Evolutionary conservation across 2,329 filamentous ascomycete genomes (phyloP).

Genomic region (Biscogniauxia marginata): DNA sequence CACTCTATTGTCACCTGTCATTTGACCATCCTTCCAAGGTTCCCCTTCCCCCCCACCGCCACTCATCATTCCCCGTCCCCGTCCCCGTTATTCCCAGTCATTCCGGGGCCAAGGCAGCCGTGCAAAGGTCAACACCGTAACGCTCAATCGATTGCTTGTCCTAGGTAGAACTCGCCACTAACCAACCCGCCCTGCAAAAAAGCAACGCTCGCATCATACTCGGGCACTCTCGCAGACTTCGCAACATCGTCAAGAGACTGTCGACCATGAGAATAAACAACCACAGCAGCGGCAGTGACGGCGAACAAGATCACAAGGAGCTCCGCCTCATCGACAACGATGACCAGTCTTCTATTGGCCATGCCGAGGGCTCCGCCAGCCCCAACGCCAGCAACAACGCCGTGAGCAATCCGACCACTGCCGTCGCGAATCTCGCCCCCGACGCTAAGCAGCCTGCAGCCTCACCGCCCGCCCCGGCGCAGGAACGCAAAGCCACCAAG

Average conservation of each 20-base stretch:
- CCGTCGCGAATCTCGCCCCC: not conserved
- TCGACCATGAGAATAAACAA: slow-evolving; percentile 11
- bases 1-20: too few relatives aligned
- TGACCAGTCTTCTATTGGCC: slow-evolving; percentile 14
- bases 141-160: not conserved
- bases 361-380: slow-evolving; percentile 3
- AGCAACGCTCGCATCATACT: slow-evolving; percentile 17
- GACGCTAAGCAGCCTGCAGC: not conserved
- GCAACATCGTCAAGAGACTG: slow-evolving; percentile 14
- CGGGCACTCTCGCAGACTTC: slow-evolving; percentile 5
- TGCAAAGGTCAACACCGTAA: too few relatives aligned
- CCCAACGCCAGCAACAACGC: slow-evolving; percentile 1
- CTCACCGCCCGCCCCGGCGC: not conserved
- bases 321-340: slow-evolving; percentile 7
- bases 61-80: not conserved
- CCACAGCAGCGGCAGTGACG: not conserved
- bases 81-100: not conserved
- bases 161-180: not conserved
- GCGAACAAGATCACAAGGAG: slow-evolving; percentile 3
- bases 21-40: not conserved
- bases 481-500: slow-evolving; percentile 1
- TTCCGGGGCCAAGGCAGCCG: not conserved
- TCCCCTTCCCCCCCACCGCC: not conserved
- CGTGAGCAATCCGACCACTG: slow-evolving; percentile 2
- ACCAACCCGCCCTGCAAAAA: not conserved